Conservation (phyloP, 1,284 basidiomycete genomes). For the Ceratorhiza oryzae-sativae region DNA sequence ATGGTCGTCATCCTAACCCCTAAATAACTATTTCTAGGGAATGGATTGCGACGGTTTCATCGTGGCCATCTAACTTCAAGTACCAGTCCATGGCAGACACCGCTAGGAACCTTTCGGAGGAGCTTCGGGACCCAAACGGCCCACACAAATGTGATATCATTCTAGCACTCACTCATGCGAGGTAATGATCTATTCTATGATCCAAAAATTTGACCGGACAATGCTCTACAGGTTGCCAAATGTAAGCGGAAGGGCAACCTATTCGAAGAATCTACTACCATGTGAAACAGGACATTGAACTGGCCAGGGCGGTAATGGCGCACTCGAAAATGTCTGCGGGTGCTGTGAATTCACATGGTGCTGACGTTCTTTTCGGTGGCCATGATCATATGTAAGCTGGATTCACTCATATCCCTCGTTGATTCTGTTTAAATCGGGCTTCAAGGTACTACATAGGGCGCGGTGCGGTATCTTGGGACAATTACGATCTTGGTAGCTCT, state of each 20-base stretch:
- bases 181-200: slow-evolving; percentile 50
- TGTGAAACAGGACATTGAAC: slow-evolving; percentile 63
- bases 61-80: slow-evolving; percentile 77
- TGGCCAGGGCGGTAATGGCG: slow-evolving; percentile 65
- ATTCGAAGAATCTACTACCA: neutral
- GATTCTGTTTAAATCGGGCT: neutral
- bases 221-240: slow-evolving; percentile 60
- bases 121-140: slow-evolving; percentile 74
- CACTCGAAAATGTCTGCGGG: slow-evolving; percentile 60
- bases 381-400: slow-evolving; percentile 78
- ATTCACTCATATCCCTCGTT: neutral
- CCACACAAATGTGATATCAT: slow-evolving; percentile 77
- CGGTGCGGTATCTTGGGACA: slow-evolving; percentile 77
- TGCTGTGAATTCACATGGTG: slow-evolving; percentile 67
- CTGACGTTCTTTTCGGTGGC: slow-evolving; percentile 86
- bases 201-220: neutral
- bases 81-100: slow-evolving; percentile 74
- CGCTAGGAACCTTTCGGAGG: slow-evolving; percentile 68
- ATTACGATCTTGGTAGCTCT: slow-evolving; percentile 63
- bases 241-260: slow-evolving; percentile 55
- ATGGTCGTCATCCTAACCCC: neutral
- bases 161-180: slow-evolving; percentile 82
- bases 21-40: slow-evolving; percentile 56
- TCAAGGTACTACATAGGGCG: slow-evolving; percentile 70
- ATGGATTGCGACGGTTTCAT: slow-evolving; percentile 86